These are phyloP conservation scores for barley (Hordeum vulgare) DNA, from an alignment of 176 grass and related monocot species.

Conservation along the genomic window MorexV3_pseudomolecules_assembly NC_058521.1:411082516-411083015, in stretches of 20 bases:
- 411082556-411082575: slow-evolving; percentile 19
- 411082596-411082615: slow-evolving; percentile 40
- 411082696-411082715: slow-evolving; percentile 98
- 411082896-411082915: slow-evolving; percentile 1
- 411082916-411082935: slow-evolving; percentile 28
- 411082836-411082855: background rate
- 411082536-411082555: slow-evolving; percentile 38
- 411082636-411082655: slow-evolving; percentile 80
- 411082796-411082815: slow-evolving; percentile 15
- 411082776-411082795: slow-evolving; percentile 11
- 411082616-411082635: slow-evolving; percentile 36
- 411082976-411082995: slow-evolving; percentile 46
- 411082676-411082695: slow-evolving; percentile 86
- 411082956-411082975: slow-evolving; percentile 45
- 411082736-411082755: slow-evolving; percentile 62
- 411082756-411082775: slow-evolving; percentile 47
- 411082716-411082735: slow-evolving; percentile 82
- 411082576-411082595: slow-evolving; percentile 50
- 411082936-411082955: slow-evolving; percentile 14
- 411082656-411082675: slow-evolving; percentile 74
- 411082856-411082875: background rate
- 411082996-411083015: slow-evolving; percentile 65
- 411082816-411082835: slow-evolving; percentile 9
- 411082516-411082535: slow-evolving; percentile 56
- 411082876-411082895: slow-evolving; percentile 8